Base-by-base conservation (phyloP, 306 rosid genomes). In the Erythrophleum fordii region DNA sequence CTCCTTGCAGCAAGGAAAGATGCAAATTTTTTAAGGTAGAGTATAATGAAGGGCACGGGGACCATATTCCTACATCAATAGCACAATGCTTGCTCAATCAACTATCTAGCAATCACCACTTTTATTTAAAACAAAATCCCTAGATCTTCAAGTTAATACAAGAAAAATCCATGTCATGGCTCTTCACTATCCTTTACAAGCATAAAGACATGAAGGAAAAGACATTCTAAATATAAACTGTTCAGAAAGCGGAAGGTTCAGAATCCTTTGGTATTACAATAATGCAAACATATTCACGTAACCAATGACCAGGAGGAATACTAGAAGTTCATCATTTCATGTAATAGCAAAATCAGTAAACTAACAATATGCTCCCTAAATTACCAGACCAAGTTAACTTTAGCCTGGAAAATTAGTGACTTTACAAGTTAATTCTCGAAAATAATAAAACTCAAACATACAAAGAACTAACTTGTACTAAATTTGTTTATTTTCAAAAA, bases 1-100 rank as follows among this genome's bases (percentile, higher is more conserved):
- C 83, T 95, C 87, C 78, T 95, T 53, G 94, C 88, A 75, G 99
- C 88, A 12, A 93, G 86, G 85, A 90, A 93, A 10, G 94, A 70
- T 12, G 98, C 97, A 69, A 90, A 68, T 17, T 65, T 90, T 84
- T 88, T 93, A 53, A 93, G 80, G 91, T 93, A 91, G 64, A 95
- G 97, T 69, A 95, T 85, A 44, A 91, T 93, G 80, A 93, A 84
- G 37, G 97, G 99, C 85, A 95, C 98, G 61, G 98, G 94, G 28
- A 93, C 89, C 96, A 95, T 93, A 86, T 95, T 95, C 94, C 98
- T 95, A 53, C 84, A 91, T 53, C 79, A 76, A 75, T 25, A 62
- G 60, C 75, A 34, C 1, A 52, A 75, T 79, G 10, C 56, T 78
- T 46, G 77, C 73, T 79, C 58, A 78, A 58, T 60, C 29, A 71